Evolutionary conservation across 2,329 filamentous ascomycete species (phyloP).

Genomic region (Penicillium brevicompactum): DNA sequence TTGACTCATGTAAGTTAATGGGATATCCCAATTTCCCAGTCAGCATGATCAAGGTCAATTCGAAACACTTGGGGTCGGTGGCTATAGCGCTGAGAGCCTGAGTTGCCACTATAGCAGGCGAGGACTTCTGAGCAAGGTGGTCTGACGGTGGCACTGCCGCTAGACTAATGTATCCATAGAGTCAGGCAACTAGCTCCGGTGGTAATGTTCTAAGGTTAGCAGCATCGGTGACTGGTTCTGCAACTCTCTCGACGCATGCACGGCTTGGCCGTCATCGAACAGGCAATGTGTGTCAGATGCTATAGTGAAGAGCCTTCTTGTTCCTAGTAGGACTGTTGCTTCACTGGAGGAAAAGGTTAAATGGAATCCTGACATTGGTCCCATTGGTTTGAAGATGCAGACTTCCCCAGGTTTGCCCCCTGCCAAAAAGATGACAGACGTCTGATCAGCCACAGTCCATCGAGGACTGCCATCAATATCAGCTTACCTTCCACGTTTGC

Average conservation of each 20-base stretch:
- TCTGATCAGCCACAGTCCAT: background rate
- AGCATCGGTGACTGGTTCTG: background rate
- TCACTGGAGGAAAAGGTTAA: background rate
- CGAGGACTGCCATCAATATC: background rate
- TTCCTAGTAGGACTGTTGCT: background rate
- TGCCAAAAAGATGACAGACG: background rate
- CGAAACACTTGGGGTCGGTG: background rate
- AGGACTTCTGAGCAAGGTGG: background rate
- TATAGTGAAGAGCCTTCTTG: background rate
- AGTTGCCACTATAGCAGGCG: background rate
- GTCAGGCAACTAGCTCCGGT: background rate
- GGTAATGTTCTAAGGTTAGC: background rate
- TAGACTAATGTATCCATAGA: background rate
- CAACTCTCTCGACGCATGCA: background rate
- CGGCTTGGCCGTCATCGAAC: background rate
- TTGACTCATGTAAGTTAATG: too few relatives aligned
- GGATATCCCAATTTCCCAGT: background rate
- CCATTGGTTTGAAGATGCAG: background rate
- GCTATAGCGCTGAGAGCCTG: background rate
- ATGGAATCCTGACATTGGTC: too few relatives aligned
- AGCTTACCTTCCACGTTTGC: background rate
- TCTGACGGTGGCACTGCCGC: background rate
- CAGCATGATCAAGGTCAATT: background rate
- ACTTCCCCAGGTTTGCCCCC: background rate
- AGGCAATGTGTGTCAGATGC: background rate